These are phyloP conservation scores for Fusarium cyanostomum DNA, from an alignment of 2,329 filamentous ascomycete species.

Conservation along the genomic window DNA sequence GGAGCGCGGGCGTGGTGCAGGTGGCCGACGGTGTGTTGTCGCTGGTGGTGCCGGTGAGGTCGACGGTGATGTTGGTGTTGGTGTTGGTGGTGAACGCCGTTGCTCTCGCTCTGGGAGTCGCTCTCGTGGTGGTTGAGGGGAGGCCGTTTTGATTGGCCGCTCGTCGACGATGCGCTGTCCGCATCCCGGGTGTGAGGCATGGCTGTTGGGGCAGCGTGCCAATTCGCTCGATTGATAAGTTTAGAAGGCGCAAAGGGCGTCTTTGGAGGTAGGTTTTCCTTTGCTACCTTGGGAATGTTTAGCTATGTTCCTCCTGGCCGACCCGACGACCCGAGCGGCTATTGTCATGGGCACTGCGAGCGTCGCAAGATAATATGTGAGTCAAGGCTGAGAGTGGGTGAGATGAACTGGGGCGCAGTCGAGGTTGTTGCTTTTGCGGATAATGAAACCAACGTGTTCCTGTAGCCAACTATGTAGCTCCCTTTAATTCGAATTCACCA, in stretches of 20 bases:
- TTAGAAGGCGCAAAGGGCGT: background rate
- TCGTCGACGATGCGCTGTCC: slow-evolving; percentile 57
- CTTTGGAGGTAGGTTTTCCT: slow-evolving; percentile 4
- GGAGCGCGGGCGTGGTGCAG: slow-evolving; percentile 63
- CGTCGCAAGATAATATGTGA: slow-evolving; percentile 15
- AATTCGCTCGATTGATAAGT: slow-evolving; percentile 16
- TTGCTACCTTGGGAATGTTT: slow-evolving; percentile 26
- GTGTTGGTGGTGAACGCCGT: slow-evolving; percentile 44
- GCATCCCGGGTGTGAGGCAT: slow-evolving; percentile 58
- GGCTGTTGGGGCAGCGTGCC: slow-evolving; percentile 37
- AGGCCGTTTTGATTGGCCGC: slow-evolving; percentile 66
- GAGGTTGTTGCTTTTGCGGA: slow-evolving; percentile 13
- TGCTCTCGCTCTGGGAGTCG: slow-evolving; percentile 47
- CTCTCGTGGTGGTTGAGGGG: slow-evolving; percentile 50
- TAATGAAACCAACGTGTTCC: slow-evolving; percentile 3
- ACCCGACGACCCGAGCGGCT: slow-evolving; percentile 24
- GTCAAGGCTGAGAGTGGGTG: slow-evolving; percentile 2
- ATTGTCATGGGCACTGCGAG: slow-evolving; percentile 29
- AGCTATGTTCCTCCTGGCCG: slow-evolving; percentile 32
- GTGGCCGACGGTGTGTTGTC: slow-evolving; percentile 49
- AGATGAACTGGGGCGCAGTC: background rate
- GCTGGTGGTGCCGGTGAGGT: slow-evolving; percentile 47
- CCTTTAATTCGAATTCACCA: slow-evolving; percentile 21
- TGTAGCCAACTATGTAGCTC: slow-evolving; percentile 28
- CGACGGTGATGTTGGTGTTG: slow-evolving; percentile 46